phyloP scores from a whole-genome alignment of 257 asterid genomes.

The Solanum pennellii region DNA sequence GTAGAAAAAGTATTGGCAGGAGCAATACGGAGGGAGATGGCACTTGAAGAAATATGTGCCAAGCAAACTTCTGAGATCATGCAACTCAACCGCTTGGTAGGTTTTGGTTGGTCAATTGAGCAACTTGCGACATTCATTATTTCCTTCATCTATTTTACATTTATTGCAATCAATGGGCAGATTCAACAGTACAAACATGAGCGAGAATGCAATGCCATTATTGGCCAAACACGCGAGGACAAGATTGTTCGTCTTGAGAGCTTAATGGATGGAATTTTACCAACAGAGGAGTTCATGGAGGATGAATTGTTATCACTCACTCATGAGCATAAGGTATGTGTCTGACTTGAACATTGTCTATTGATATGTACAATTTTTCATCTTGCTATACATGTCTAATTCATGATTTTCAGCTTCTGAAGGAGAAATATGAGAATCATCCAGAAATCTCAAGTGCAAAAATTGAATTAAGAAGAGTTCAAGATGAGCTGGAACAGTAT shows the following conservation, averaged over 20 bases:
- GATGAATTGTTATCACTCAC: slow-evolving; percentile 62
- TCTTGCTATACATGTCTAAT: slow-evolving; percentile 7
- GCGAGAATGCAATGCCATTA: slow-evolving; percentile 87
- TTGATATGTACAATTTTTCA: neutral
- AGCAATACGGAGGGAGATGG: slow-evolving; percentile 98
- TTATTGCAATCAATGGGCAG: slow-evolving; percentile 28
- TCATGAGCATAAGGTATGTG: slow-evolving; percentile 69
- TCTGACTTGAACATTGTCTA: slow-evolving; percentile 1
- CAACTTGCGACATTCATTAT: neutral
- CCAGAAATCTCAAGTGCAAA: slow-evolving; percentile 77
- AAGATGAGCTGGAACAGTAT: slow-evolving; percentile 75
- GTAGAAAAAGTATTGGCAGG: slow-evolving; percentile 97
- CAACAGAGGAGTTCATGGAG: slow-evolving; percentile 83
- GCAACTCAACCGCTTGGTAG: slow-evolving; percentile 89
- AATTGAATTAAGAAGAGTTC: slow-evolving; percentile 60
- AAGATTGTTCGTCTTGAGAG: slow-evolving; percentile 89
- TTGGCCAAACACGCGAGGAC: slow-evolving; percentile 89
- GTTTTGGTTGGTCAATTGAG: neutral
- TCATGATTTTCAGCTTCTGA: slow-evolving; percentile 59
- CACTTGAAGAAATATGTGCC: slow-evolving; percentile 77
- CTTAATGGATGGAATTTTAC: slow-evolving; percentile 88
- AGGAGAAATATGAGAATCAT: slow-evolving; percentile 72
- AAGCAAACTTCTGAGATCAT: slow-evolving; percentile 71
- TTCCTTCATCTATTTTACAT: slow-evolving; percentile 1
- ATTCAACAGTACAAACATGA: slow-evolving; percentile 95